phyloP scores from a whole-genome alignment of 2,329 filamentous ascomycete genomes.

The Pyrenochaeta sp. region DNA sequence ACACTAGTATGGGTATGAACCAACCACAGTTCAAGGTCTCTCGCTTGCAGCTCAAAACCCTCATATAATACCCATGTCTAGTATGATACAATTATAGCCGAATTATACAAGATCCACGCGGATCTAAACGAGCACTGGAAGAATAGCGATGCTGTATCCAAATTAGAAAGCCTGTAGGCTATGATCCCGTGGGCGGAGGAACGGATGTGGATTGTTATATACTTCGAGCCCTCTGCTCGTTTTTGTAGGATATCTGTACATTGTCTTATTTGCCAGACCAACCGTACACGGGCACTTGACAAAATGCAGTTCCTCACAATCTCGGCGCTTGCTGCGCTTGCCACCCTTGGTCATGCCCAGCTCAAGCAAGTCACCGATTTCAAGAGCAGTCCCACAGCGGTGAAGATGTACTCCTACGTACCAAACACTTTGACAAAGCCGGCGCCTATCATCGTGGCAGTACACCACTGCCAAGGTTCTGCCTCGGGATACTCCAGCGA shows the following conservation, averaged over 20 bases:
- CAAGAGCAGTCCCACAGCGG: conserved; percentile 57
- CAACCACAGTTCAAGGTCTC: neutral
- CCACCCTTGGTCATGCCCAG: conserved; percentile 10
- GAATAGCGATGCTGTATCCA: neutral
- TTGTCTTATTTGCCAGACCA: neutral
- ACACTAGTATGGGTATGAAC: neutral
- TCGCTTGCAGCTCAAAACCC: neutral
- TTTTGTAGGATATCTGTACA: neutral
- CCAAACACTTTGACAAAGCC: conserved; percentile 54
- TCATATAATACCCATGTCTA: neutral
- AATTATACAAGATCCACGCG: neutral
- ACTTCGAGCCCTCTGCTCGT: neutral
- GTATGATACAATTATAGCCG: neutral
- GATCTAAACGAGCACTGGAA: neutral
- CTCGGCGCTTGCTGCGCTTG: conserved; percentile 7
- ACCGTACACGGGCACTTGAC: neutral
- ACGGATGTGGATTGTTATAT: neutral
- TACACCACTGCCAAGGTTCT: conserved; percentile 31
- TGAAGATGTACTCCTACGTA: conserved; percentile 61
- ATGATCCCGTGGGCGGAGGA: neutral
- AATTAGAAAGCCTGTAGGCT: neutral
- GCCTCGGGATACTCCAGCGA: conserved; percentile 20
- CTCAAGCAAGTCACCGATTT: conserved; percentile 51
- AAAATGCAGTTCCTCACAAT: conserved; percentile 6
- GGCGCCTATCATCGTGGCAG: conserved; percentile 39